phyloP scores from a whole-genome alignment of 768 basidiomycete genomes.

The Lepiota brunneoincarnata region DNA sequence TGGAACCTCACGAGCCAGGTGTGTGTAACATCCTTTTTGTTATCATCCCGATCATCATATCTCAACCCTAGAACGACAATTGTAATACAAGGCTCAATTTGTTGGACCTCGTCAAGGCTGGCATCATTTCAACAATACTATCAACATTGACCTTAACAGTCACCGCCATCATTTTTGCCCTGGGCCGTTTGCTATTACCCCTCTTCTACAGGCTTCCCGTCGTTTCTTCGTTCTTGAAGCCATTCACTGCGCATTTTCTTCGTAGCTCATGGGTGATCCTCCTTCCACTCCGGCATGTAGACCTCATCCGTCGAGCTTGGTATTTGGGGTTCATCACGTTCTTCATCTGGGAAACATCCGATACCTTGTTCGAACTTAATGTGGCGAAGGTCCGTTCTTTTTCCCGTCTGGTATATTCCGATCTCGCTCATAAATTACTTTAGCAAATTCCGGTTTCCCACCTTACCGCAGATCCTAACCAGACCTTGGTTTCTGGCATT shows the following conservation, averaged over 20 bases:
- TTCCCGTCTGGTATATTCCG: constrained; percentile 42
- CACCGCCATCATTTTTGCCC: constrained; percentile 44
- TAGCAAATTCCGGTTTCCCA: constrained; percentile 40
- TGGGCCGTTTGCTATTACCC: constrained; percentile 46
- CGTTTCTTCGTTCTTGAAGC: constrained; percentile 46
- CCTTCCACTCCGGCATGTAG: constrained; percentile 44
- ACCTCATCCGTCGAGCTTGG: constrained; percentile 47
- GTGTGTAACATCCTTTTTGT: constrained; percentile 3
- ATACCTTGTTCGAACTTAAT: constrained; percentile 55
- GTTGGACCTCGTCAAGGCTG: constrained; percentile 21
- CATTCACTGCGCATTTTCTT: constrained; percentile 64
- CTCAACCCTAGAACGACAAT: constrained; percentile 5
- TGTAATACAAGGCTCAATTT: constrained; percentile 11
- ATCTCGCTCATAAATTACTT: no score
- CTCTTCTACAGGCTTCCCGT: constrained; percentile 54
- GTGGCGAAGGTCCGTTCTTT: constrained; percentile 48
- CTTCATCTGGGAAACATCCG: constrained; percentile 62
- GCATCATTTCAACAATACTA: constrained; percentile 41
- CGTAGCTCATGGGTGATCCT: constrained; percentile 52
- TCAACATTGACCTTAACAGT: constrained; percentile 33
- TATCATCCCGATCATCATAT: neutral
- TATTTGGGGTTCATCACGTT: constrained; percentile 50
- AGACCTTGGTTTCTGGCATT: constrained; percentile 62
- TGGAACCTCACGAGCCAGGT: constrained; percentile 31
- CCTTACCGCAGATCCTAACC: constrained; percentile 47